Percentiles rank a stretch among this genome's conserved stretches.
phyloP scores from a whole-genome alignment of 345 rosid species.

The Boechera divaricarpa region DNA sequence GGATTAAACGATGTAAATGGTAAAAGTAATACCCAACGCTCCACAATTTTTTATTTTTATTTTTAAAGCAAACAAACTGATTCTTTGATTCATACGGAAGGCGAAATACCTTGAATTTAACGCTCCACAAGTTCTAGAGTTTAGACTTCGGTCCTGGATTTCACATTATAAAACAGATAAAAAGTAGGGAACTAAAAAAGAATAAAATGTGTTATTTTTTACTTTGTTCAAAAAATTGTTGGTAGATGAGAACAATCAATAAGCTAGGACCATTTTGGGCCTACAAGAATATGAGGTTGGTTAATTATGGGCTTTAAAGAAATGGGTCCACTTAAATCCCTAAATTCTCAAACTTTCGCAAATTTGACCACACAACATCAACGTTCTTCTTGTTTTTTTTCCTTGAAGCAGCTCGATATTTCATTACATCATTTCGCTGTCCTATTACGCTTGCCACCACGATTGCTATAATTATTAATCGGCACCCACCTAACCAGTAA shows the following conservation, averaged over 20 bases:
- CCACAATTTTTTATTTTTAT: neutral
- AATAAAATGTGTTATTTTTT: neutral
- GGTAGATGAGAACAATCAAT: slow-evolving; percentile 42
- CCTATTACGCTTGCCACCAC: slow-evolving; percentile 21
- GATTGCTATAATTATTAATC: slow-evolving; percentile 17
- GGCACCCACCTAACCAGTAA: slow-evolving; percentile 22
- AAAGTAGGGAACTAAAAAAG: neutral
- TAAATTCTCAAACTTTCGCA: slow-evolving; percentile 1
- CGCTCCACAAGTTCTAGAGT: neutral
- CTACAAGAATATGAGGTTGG: slow-evolving; percentile 17
- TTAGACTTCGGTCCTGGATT: neutral
- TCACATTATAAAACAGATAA: neutral
- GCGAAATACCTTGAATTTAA: no score
- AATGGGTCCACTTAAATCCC: slow-evolving; percentile 27
- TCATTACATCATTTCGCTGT: slow-evolving; percentile 10
- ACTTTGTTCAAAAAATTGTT: slow-evolving; percentile 9
- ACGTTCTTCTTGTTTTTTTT: neutral
- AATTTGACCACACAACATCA: slow-evolving; percentile 29
- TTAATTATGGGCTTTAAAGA: slow-evolving; percentile 31
- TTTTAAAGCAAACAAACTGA: no score
- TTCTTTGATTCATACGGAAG: no score
- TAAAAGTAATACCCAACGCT: no score
- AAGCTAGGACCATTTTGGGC: slow-evolving; percentile 39
- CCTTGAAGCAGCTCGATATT: neutral
- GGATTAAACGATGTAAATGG: no score